Evolutionary conservation across 139 green algal genomes (phyloP), one percentile per base, ranked within the genome.

Genomic region (Ostreobium quekettii): DNA sequence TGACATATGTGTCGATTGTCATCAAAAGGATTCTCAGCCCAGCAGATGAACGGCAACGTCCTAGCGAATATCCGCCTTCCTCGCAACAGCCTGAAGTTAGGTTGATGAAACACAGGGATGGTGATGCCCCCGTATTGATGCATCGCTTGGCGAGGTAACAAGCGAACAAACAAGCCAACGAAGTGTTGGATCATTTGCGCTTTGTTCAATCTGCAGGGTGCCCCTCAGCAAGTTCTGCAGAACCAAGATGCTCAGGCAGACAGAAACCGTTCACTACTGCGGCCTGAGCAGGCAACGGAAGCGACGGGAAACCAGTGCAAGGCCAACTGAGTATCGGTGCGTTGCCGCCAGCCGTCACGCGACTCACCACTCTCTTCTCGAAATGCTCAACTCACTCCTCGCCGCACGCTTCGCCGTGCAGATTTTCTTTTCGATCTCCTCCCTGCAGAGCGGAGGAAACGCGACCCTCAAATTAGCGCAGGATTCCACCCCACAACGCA

Each of bases 301-400:
- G 19, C 11, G 19, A 53, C 19, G 19, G 11, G 42, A 53, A 53
- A 53, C 42, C 19, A n/a, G n/a, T n/a, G n/a, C n/a, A n/a, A n/a
- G n/a, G n/a, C n/a, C n/a, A n/a, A n/a, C n/a, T n/a, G n/a, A n/a
- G n/a, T n/a, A n/a, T n/a, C n/a, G n/a, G n/a, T n/a, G n/a, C n/a
- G n/a, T n/a, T n/a, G n/a, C n/a, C n/a, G n/a, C n/a, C n/a, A n/a
- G n/a, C n/a, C n/a, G n/a, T n/a, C n/a, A n/a, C n/a, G 42, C 7
- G 6, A 30, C 71, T 42, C 57, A 85, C 87, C 90, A 96, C 22
- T 93, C 89, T 7, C 90, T 88, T 6, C 71, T 68, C 39, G 73
- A 83, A 0, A 95, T 82, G 48, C 75, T 86, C 0, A 96, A 78
- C 74, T 95, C 89, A 39, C 76, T 88, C 19, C 90, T 67, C 4